Base-by-base conservation (phyloP, 352 stramenopile species). In the Saprolegnia diclina region DNA sequence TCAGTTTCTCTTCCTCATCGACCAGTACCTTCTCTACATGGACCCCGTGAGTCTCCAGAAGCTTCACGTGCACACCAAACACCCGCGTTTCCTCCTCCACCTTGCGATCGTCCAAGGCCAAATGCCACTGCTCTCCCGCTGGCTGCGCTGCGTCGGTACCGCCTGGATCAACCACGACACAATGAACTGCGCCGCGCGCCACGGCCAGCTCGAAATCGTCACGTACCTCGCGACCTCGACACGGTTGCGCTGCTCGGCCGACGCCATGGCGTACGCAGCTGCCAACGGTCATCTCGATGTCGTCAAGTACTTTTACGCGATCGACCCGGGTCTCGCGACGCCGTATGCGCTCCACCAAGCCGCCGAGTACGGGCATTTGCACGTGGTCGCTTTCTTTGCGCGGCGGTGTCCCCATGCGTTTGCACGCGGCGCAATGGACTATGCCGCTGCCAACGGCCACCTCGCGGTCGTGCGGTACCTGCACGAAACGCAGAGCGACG, bases 131-230 rank as follows among this genome's bases (percentile, higher is more conserved):
- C 18, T 55, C 16, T 26, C 11, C 5, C 62, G 62, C 16, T 67
- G 40, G 38, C 44, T 67, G 13, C 18, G 32, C 6, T 67, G 62
- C 22, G 40, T 46, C n/a, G 45, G 38, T 7, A 9, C 14, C 6
- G 29, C 40, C 0, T 67, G 62, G 62, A 57, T 57, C n/a, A 59
- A 37, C 35, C 21, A 53, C 26, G 22, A 61, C 35, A 67, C 62
- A 9, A 53, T 67, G 5, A n/a, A 56, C n/a, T 67, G 62, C 50
- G 68, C 68, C 24, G 68, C 62, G 2, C 50, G 37, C 5, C 32
- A 65, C 24, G 68, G 68, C 22, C n/a, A 71, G 37, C 38, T 73
- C 29, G 55, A 69, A 1, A 71, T 75, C 37, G 61, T 75, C 26
- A 40, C 37, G 9, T 66, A 71, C 21, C 66, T 75, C 42, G 56